Conservation (phyloP, 164 flowering plant genomes). For the Macadamia tetraphylla region DNA sequence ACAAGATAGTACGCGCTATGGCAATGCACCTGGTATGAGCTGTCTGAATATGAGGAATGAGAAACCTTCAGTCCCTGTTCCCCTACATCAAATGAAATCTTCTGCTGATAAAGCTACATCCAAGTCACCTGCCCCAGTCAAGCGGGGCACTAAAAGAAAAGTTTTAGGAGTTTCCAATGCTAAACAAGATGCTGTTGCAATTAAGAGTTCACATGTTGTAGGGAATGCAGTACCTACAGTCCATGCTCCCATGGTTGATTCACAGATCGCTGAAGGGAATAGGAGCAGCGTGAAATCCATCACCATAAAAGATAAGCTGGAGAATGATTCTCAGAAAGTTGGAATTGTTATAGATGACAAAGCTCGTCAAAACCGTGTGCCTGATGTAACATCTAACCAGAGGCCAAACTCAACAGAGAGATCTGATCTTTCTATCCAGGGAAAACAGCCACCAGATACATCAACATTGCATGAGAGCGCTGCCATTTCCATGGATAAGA, state of each 20-base stretch:
- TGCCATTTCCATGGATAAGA: too few species aligned
- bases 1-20: slow-evolving; percentile 6
- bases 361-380: neutral
- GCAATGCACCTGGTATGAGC: slow-evolving; percentile 9
- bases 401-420: neutral
- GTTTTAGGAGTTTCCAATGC: slow-evolving; percentile 2
- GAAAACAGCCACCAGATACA: neutral
- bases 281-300: neutral
- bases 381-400: neutral
- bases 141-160: slow-evolving; percentile 17
- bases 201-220: neutral
- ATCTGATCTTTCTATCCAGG: neutral
- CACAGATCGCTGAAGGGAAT: neutral
- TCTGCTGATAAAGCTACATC: slow-evolving; percentile 17
- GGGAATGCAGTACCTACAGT: neutral
- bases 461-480: too few species aligned
- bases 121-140: slow-evolving; percentile 13
- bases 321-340: slow-evolving; percentile 4
- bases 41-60: slow-evolving; percentile 10
- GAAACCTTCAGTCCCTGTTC: slow-evolving; percentile 1
- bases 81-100: slow-evolving; percentile 14
- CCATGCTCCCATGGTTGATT: slow-evolving; percentile 1
- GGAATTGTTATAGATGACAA: neutral
- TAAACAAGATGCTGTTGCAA: neutral
- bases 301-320: slow-evolving; percentile 1